Percentiles rank a stretch among this genome's conserved stretches.
Evolutionary conservation across 2,329 filamentous ascomycete genomes (phyloP).

Genomic region (Tolypocladium album): DNA sequence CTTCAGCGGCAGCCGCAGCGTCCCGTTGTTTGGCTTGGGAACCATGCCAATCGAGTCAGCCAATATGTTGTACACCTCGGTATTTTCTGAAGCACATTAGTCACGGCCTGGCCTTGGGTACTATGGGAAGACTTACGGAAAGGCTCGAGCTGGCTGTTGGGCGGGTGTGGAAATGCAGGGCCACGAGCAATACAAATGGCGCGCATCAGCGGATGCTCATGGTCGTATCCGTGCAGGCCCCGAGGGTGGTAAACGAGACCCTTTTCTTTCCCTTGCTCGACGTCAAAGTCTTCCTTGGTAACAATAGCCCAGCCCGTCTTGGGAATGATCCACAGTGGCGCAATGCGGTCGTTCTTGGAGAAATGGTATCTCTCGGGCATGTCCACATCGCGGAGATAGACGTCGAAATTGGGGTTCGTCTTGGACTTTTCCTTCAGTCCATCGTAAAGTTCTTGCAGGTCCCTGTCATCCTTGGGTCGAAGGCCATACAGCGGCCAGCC

Average conservation of each 20-base stretch:
- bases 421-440: slow-evolving; percentile 44
- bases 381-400: slow-evolving; percentile 74
- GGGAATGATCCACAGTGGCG: slow-evolving; percentile 88
- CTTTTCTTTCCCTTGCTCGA: slow-evolving; percentile 51
- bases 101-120: neutral
- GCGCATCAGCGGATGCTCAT: slow-evolving; percentile 89
- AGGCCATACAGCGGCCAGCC: slow-evolving; percentile 92
- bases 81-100: slow-evolving; percentile 58
- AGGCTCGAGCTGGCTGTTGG: slow-evolving; percentile 65
- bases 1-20: slow-evolving; percentile 60
- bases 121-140: slow-evolving; percentile 59
- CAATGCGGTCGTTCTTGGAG: slow-evolving; percentile 75
- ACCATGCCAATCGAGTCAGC: slow-evolving; percentile 73
- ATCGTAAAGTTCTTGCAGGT: slow-evolving; percentile 59
- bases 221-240: slow-evolving; percentile 90
- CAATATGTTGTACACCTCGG: slow-evolving; percentile 87
- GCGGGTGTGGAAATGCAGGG: slow-evolving; percentile 78
- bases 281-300: slow-evolving; percentile 65
- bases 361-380: slow-evolving; percentile 96
- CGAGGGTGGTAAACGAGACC: slow-evolving; percentile 64
- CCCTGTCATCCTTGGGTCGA: slow-evolving; percentile 59
- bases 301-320: slow-evolving; percentile 91
- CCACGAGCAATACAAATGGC: slow-evolving; percentile 90
- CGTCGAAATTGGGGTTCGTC: slow-evolving; percentile 61
- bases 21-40: slow-evolving; percentile 79